Conservation (phyloP, 2,329 filamentous ascomycete genomes). For the Pseudogymnoascus sp. region DNA sequence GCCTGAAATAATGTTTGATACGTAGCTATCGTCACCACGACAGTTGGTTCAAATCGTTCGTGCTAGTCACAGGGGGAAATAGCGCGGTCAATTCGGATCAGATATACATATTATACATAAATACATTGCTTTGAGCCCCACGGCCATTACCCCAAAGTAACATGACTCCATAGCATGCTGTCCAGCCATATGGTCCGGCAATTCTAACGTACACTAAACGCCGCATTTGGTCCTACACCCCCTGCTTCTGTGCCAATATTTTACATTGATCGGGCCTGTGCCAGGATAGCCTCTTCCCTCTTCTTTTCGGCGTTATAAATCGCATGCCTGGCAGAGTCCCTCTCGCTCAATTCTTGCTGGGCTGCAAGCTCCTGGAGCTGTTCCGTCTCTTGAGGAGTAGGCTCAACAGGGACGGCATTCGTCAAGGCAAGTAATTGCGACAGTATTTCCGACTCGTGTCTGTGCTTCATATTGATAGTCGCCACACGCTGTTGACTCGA, state of each 20-base stretch:
- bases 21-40: neutral
- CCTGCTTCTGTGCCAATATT: conserved; percentile 1
- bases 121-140: neutral
- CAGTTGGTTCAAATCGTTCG: neutral
- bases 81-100: neutral
- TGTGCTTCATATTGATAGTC: conserved; percentile 54
- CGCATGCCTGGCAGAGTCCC: conserved; percentile 46
- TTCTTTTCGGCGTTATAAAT: conserved; percentile 49
- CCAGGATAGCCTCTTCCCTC: conserved; percentile 52
- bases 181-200: neutral
- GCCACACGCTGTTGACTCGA: conserved; percentile 35
- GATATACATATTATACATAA: neutral
- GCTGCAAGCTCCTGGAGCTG: conserved; percentile 52
- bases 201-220: conserved; percentile 11
- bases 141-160: conserved; percentile 9
- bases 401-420: conserved; percentile 46
- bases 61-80: neutral
- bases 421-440: conserved; percentile 54
- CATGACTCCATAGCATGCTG: conserved; percentile 9
- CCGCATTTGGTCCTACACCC: neutral
- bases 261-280: conserved; percentile 39
- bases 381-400: conserved; percentile 50
- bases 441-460: conserved; percentile 54
- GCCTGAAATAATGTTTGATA: conserved; percentile 55
- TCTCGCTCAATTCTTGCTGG: conserved; percentile 40